phyloP scores from a whole-genome alignment of 2,329 filamentous ascomycete genomes.

The Aureobasidium sp. region DNA sequence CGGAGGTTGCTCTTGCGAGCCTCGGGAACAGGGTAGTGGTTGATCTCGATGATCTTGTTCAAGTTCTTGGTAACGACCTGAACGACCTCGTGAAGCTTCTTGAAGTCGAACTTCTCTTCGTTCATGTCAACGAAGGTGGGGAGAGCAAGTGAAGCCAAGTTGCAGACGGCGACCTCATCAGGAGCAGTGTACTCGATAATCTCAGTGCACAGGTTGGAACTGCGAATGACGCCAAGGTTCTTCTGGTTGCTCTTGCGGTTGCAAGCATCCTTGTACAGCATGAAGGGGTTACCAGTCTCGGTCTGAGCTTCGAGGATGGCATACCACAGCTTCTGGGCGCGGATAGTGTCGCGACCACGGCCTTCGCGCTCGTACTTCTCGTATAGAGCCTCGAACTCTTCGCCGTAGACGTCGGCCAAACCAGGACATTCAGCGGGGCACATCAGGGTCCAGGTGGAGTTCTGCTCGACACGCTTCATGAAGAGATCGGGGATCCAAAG shows the following conservation, averaged over 20 bases:
- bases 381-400: conserved; percentile 93
- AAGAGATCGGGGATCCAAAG: conserved; percentile 98
- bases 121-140: conserved; percentile 85
- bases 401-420: conserved; percentile 91
- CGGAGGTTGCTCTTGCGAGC: conserved; percentile 95
- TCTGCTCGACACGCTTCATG: conserved; percentile 99
- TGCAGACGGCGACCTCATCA: conserved; percentile 98
- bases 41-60: conserved; percentile 97
- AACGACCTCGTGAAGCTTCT: conserved; percentile 90
- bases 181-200: conserved; percentile 96
- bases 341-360: conserved; percentile 81
- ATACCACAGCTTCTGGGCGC: conserved; percentile 99
- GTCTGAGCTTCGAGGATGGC: conserved; percentile 97
- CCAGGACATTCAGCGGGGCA: conserved; percentile 95
- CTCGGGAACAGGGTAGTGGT: conserved; percentile 95
- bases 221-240: conserved; percentile 96
- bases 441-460: conserved; percentile 95
- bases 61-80: conserved; percentile 90
- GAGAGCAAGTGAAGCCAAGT: conserved; percentile 87
- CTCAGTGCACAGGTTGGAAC: conserved; percentile 97
- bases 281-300: conserved; percentile 97
- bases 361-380: conserved; percentile 82
- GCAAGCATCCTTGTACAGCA: conserved; percentile 98
- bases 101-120: conserved; percentile 82
- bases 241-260: conserved; percentile 99